These are phyloP conservation scores for Acanthochlamys bracteata DNA, from an alignment of 106 monocot species.

Conservation along the genomic window DNA sequence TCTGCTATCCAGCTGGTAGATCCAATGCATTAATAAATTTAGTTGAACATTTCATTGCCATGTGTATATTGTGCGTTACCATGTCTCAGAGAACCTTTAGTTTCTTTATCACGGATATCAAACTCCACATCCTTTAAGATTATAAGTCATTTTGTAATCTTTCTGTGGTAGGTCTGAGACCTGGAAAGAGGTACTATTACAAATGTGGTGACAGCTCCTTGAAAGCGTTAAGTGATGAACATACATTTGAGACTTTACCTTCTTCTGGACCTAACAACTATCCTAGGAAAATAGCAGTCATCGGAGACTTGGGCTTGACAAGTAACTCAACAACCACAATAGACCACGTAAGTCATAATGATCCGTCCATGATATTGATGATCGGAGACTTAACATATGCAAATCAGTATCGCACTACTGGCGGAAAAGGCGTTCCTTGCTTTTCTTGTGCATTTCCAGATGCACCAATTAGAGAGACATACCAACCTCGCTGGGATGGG, in stretches of 20 bases:
- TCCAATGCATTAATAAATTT: no score
- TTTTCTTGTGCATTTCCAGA: slow-evolving; percentile 75
- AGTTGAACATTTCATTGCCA: no score
- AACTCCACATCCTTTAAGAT: neutral
- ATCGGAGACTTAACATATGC: slow-evolving; percentile 83
- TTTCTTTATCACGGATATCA: neutral
- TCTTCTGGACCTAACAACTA: slow-evolving; percentile 16
- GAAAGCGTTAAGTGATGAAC: slow-evolving; percentile 59
- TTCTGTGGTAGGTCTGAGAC: slow-evolving; percentile 40
- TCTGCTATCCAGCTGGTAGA: no score
- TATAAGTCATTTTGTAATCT: neutral
- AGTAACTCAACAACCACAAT: slow-evolving; percentile 70
- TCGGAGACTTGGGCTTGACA: slow-evolving; percentile 85
- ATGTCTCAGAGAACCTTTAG: no score
- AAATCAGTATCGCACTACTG: slow-evolving; percentile 77
- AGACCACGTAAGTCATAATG: slow-evolving; percentile 53
- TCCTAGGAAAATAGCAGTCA: slow-evolving; percentile 50
- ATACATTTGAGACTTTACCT: slow-evolving; percentile 46
- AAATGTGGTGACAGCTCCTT: slow-evolving; percentile 75
- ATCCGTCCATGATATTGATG: slow-evolving; percentile 69
- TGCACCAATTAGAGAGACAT: slow-evolving; percentile 76
- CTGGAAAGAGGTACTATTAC: slow-evolving; percentile 67
- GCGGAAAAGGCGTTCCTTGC: slow-evolving; percentile 67
- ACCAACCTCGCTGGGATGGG: slow-evolving; percentile 90
- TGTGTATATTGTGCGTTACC: no score